Evolutionary conservation across 2,329 filamentous ascomycete species (phyloP), one percentile per base, ranked within the genome.

Genomic region (Hirsutella rhossiliensis): DNA sequence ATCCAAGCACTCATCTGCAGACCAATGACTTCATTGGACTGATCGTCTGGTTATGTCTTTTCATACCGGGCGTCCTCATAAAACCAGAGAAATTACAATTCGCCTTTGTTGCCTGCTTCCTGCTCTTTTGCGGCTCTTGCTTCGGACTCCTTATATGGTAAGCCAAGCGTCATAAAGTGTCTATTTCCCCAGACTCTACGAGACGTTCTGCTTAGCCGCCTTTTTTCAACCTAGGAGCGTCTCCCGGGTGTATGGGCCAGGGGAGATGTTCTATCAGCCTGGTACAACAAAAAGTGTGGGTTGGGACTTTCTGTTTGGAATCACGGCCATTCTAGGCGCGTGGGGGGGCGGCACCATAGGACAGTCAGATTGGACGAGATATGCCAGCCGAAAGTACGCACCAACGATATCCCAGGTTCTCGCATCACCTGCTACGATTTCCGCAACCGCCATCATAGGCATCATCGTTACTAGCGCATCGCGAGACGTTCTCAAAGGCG

Each of bases 241-340:
- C 3, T 53, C 50, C 2, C 46, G 45, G 34, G 51, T 52, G 17
- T 43, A 48, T 12, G 54, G 54, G 7, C 45, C 51, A 9, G 54
- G 53, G 3, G 28, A 27, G 28, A 50, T 55, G 47, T 56, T 56
- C 43, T 44, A 51, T 18, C 38, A 54, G 37, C 49, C 50, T 13
- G 45, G 29, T 17, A 46, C 48, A 2, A 43, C 52, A 17, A 47
- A 51, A 20, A 51, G 50, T 29, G 43, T 51, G 17, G 51, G 52
- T 15, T 60, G 56, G 56, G 53, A 56, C 4, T 58, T 58, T 47
- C 50, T 58, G 36, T 59, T 59, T 37, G 56, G 56, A 23, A 56
- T 59, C 43, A 59, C 56, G 20, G 51, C 56, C 7, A 54, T 56
- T 19, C 47, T 56, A 13, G 54, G 54, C 12, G 46, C 54, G 4